Percentiles rank a stretch among this genome's conserved stretches.
Evolutionary conservation across 2,329 filamentous ascomycete species (phyloP).

Genomic region (Zasmidium citrigriseum): DNA sequence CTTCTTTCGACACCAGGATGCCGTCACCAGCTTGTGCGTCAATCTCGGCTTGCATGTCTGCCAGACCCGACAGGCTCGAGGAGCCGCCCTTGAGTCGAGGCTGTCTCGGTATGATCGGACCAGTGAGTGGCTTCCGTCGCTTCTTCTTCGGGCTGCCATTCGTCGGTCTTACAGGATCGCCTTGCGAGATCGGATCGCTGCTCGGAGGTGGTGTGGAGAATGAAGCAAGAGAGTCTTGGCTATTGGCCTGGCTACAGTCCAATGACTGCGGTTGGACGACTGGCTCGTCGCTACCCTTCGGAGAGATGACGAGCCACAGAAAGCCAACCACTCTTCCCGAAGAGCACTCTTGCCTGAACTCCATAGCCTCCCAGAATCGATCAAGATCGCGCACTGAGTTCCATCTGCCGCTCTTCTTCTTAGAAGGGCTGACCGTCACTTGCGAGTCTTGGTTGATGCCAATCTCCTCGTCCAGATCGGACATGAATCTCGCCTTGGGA

Average conservation of each 20-base stretch:
- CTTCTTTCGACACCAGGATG: slow-evolving; percentile 27
- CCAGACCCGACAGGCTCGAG: slow-evolving; percentile 26
- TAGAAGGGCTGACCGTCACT: slow-evolving; percentile 39
- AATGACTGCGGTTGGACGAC: background rate
- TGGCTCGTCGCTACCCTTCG: slow-evolving; percentile 36
- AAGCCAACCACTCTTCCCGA: slow-evolving; percentile 91
- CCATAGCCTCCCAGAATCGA: slow-evolving; percentile 99
- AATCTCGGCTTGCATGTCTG: slow-evolving; percentile 18
- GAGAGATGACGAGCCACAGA: slow-evolving; percentile 83
- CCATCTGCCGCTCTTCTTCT: slow-evolving; percentile 69
- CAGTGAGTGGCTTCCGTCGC: slow-evolving; percentile 53
- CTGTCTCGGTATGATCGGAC: slow-evolving; percentile 63
- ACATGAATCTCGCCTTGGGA: slow-evolving; percentile 85
- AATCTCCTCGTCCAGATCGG: slow-evolving; percentile 81
- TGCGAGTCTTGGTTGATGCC: slow-evolving; percentile 29
- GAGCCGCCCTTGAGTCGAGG: slow-evolving; percentile 47
- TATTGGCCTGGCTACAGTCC: slow-evolving; percentile 7
- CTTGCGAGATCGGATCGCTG: slow-evolving; percentile 5
- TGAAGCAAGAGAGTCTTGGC: slow-evolving; percentile 21
- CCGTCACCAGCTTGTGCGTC: slow-evolving; percentile 17
- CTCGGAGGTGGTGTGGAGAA: background rate
- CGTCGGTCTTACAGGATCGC: background rate
- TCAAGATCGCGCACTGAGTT: slow-evolving; percentile 78
- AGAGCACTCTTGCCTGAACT: slow-evolving; percentile 92
- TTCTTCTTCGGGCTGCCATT: slow-evolving; percentile 30